Evolutionary conservation across 2,329 filamentous ascomycete genomes (phyloP).

Genomic region (Didymellaceae sp.): DNA sequence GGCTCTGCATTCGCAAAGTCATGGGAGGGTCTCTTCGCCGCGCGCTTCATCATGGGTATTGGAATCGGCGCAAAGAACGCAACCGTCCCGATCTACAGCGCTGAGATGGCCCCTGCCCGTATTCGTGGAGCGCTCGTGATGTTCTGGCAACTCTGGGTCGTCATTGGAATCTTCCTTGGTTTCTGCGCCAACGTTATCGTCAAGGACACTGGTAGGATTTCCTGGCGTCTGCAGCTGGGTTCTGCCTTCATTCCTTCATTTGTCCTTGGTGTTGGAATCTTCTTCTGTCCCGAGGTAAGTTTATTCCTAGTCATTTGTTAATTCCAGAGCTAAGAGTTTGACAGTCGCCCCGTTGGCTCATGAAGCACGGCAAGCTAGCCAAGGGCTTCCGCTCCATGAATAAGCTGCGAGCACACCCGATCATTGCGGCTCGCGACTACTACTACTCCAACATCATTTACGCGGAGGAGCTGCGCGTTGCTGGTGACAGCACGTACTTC

Average conservation of each 20-base stretch:
- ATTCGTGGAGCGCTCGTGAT: slow-evolving; percentile 59
- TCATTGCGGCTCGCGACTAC: slow-evolving; percentile 46
- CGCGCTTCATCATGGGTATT: slow-evolving; percentile 46
- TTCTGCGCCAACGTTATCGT: slow-evolving; percentile 51
- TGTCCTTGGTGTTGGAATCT: slow-evolving; percentile 24
- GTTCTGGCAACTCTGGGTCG: slow-evolving; percentile 55
- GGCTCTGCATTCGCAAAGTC: slow-evolving; percentile 46
- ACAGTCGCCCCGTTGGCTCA: slow-evolving; percentile 48
- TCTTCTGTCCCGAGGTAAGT: slow-evolving; percentile 39
- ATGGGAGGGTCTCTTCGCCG: slow-evolving; percentile 46
- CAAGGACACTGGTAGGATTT: slow-evolving; percentile 38
- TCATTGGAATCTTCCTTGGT: slow-evolving; percentile 56
- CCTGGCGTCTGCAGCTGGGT: slow-evolving; percentile 32
- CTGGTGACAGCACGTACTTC: slow-evolving; percentile 46
- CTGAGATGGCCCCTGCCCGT: slow-evolving; percentile 56
- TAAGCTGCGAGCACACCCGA: slow-evolving; percentile 47
- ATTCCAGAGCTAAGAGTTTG: not conserved
- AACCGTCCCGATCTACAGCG: slow-evolving; percentile 50
- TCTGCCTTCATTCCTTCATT: slow-evolving; percentile 32
- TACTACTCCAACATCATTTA: slow-evolving; percentile 49
- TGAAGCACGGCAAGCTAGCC: slow-evolving; percentile 45
- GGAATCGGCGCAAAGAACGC: slow-evolving; percentile 45
- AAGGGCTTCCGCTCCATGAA: slow-evolving; percentile 58
- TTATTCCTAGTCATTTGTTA: no score
- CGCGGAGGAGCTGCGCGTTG: slow-evolving; percentile 43